Base-by-base conservation (phyloP, 495 filamentous ascomycete genomes). In the Xylaria nigripes region DNA sequence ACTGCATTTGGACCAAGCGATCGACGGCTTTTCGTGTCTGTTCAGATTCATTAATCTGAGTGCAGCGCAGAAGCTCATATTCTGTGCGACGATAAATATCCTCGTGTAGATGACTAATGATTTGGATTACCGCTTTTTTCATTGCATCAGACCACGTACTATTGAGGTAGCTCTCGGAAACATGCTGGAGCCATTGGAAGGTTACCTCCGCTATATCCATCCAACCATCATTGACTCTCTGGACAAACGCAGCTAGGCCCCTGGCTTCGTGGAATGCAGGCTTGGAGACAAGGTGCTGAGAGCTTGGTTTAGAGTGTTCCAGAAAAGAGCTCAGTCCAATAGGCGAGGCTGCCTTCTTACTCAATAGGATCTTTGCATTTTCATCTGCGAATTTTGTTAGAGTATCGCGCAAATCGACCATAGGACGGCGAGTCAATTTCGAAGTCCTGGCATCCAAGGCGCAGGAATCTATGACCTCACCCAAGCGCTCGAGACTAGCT, bases 1-100 rank as follows among this genome's bases (percentile, higher is more conserved):
- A 91, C 1, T 94, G 72, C 49, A 84, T 83, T 60, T 96, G 81
- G 1, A 84, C 75, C 64, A 92, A 80, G n/a, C 80, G 73, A 50
- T 75, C 71, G 6, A 73, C 55, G 45, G 65, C 66, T n/a, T 38
- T 32, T 13, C 64, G 13, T 7, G 46, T 34, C 19, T 6, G 19
- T 6, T 23, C 22, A 4, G 61, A 41, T 24, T 68, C 54, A 10
- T 52, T 45, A 16, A 53, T 44, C 27, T 70, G 49, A n/a, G 67
- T 43, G 12, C 57, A 62, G 29, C 46, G 44, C n/a, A 50, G 61
- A 1, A 83, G 65, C 34, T 76, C 72, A 24, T 79, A 64, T 10
- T 68, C 55, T 44, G 84, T 60, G 15, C 69, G 71, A n/a, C 72
- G 62, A 62, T 81, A 86, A 7, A 93, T 78, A 47, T 70, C 79